Evolutionary conservation across 352 stramenopile species (phyloP), one percentile per base, ranked within the genome.

Genomic region (Aphanomyces euteiches): DNA sequence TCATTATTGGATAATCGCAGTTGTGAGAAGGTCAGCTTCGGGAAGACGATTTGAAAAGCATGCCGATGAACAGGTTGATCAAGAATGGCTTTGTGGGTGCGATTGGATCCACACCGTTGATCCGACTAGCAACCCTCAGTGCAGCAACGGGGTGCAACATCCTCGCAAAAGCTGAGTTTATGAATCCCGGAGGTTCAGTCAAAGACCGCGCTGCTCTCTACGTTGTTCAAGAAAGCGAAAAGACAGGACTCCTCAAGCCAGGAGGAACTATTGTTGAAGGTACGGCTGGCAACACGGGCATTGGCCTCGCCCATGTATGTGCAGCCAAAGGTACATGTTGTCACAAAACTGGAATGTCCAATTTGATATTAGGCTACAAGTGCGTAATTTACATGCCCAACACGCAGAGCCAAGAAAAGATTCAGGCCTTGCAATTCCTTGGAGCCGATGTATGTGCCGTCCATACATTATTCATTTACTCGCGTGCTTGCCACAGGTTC

Each of bases 211-310:
- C 96, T 47, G 91, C 82, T 34, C 82, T 82, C 64, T 82, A 83
- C 59, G 95, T 97, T 82, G 82, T 97, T 38, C 83, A 96, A 66
- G 90, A 97, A 57, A 91, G 92, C 38, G 94, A 98, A 76, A 77
- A 81, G 41, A 75, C 73, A 19, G 93, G 93, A 15, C 72, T 78
- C 5, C 95, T 99, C 65, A 92, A 95, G 68, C 82, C 84, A 38
- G 87, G 95, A 17, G 90, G 97, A 68, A 98, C 88, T n/a, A 75
- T 98, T 10, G 96, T 98, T 58, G 96, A 99, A 78, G 93, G 96
- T 6, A 99, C 96, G 5, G 96, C 84, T 47, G 96, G 96, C 47
- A 99, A 99, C 76, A 99, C 96, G 6, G 89, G 97, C 38, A 99
- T 99, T 72, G 97, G 95, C 28, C 79, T 99, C 45, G 97, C 97